These are phyloP conservation scores for Diplotaxis tenuifolia DNA, from an alignment of 345 rosid genomes.

Conservation along the genomic window DNA sequence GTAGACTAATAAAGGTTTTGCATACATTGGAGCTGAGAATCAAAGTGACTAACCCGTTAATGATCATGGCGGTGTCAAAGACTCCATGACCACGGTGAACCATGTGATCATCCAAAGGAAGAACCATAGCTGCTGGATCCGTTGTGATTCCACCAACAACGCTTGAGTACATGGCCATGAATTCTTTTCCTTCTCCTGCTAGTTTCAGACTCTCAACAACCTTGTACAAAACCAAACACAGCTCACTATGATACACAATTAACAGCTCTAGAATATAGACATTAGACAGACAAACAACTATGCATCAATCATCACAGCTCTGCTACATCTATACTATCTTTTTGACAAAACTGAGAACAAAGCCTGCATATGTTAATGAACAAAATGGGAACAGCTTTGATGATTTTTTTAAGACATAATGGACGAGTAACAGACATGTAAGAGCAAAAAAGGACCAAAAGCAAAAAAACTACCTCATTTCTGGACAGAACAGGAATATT, in stretches of 20 bases:
- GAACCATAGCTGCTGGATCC: slow-evolving; percentile 76
- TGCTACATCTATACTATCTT: neutral
- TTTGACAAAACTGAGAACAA: neutral
- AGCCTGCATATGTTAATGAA: neutral
- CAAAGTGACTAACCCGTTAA: slow-evolving; percentile 69
- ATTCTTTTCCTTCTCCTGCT: slow-evolving; percentile 52
- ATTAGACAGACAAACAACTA: neutral
- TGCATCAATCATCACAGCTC: too few relatives aligned
- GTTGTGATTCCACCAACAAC: slow-evolving; percentile 74
- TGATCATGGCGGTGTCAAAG: slow-evolving; percentile 82
- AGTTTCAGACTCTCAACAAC: slow-evolving; percentile 58
- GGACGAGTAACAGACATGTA: neutral
- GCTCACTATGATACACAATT: neutral
- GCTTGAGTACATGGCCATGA: slow-evolving; percentile 86
- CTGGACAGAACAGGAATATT: slow-evolving; percentile 60
- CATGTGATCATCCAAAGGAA: slow-evolving; percentile 94
- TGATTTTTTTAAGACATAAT: neutral
- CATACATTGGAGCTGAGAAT: too few relatives aligned
- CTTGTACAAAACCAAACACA: slow-evolving; percentile 31
- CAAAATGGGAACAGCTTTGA: neutral
- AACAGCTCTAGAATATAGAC: neutral
- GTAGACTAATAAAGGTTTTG: neutral
- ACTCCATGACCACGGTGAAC: slow-evolving; percentile 95
- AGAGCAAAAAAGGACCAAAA: neutral
- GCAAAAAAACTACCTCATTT: slow-evolving; percentile 65